A percentile compares a stretch with the other conserved stretches of the same genome.
Evolutionary conservation across 169 alveolate genomes (phyloP).

Genomic region (Pseudocohnilembus persalinus): DNA sequence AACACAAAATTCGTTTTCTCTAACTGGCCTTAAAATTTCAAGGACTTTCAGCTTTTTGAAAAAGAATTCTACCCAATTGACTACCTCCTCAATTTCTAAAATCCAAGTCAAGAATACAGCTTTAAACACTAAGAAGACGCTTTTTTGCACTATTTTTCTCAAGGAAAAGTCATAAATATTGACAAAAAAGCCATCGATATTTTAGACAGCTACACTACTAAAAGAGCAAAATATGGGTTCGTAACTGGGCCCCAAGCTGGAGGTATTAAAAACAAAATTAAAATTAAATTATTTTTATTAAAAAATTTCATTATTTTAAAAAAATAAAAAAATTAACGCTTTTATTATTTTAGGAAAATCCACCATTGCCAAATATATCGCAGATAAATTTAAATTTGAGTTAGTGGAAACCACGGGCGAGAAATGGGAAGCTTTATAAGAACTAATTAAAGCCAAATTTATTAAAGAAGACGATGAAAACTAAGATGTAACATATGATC

Average conservation of each 20-base stretch:
- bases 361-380: slow-evolving; percentile 35
- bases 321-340: too few species aligned
- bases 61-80: slow-evolving; percentile 38
- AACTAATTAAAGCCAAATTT: slow-evolving; percentile 22
- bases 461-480: slow-evolving; percentile 31
- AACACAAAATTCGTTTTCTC: slow-evolving; percentile 27
- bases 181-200: slow-evolving; percentile 33
- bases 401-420: slow-evolving; percentile 7
- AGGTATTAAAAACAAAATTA: neutral
- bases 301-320: too few species aligned
- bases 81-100: slow-evolving; percentile 23
- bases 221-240: slow-evolving; percentile 28
- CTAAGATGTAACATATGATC: slow-evolving; percentile 25
- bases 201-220: slow-evolving; percentile 25
- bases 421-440: slow-evolving; percentile 30
- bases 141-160: slow-evolving; percentile 13
- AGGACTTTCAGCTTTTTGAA: slow-evolving; percentile 37
- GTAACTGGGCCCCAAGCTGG: slow-evolving; percentile 30
- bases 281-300: too few species aligned
- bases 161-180: slow-evolving; percentile 29
- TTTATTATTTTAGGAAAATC: too few species aligned
- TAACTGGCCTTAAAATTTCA: slow-evolving; percentile 30
- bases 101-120: neutral
- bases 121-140: slow-evolving; percentile 34
- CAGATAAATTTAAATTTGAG: slow-evolving; percentile 33